Conservation (phyloP, 1,139 yeast genomes). For the Scheffersomyces illinoinensis region DNA sequence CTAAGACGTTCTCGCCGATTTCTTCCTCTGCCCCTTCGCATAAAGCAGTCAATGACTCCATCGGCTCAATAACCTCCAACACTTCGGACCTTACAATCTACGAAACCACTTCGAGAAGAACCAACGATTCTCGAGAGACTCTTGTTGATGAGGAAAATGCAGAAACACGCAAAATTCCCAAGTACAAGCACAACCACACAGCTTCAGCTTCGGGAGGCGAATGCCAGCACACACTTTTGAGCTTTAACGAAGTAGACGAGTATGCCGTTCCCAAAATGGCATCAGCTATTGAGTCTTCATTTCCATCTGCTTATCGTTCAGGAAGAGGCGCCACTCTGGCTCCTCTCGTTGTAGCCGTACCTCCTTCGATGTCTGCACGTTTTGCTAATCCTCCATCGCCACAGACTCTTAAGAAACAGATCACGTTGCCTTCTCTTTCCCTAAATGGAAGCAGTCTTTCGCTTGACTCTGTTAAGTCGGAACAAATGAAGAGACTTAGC, state of each 20-base stretch:
- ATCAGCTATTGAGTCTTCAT: conserved; percentile 13
- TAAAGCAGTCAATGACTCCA: conserved; percentile 12
- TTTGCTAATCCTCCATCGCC: conserved; percentile 1
- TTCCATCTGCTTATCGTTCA: conserved; percentile 5
- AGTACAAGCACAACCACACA: conserved; percentile 4
- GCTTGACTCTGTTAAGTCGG: conserved; percentile 16
- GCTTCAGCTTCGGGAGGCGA: conserved; percentile 7
- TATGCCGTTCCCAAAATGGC: conserved; percentile 6
- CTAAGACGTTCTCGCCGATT: not conserved
- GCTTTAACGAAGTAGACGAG: conserved; percentile 9
- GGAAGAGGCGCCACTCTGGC: not conserved
- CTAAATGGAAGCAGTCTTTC: conserved; percentile 10
- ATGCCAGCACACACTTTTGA: conserved; percentile 3
- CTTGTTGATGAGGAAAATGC: not conserved
- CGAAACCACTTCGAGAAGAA: conserved; percentile 2
- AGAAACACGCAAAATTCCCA: not conserved
- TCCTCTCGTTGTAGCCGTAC: conserved; percentile 3
- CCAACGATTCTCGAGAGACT: not conserved
- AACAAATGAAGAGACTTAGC: conserved; percentile 17
- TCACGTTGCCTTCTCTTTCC: conserved; percentile 15
- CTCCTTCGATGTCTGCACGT: not conserved
- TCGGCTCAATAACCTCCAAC: conserved; percentile 20
- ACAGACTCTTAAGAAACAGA: conserved; percentile 12
- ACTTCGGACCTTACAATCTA: conserved; percentile 15
- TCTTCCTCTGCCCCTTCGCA: conserved; percentile 1